These are phyloP conservation scores for Cinchona pubescens DNA, from an alignment of 257 asterid genomes.

Conservation along the genomic window DNA sequence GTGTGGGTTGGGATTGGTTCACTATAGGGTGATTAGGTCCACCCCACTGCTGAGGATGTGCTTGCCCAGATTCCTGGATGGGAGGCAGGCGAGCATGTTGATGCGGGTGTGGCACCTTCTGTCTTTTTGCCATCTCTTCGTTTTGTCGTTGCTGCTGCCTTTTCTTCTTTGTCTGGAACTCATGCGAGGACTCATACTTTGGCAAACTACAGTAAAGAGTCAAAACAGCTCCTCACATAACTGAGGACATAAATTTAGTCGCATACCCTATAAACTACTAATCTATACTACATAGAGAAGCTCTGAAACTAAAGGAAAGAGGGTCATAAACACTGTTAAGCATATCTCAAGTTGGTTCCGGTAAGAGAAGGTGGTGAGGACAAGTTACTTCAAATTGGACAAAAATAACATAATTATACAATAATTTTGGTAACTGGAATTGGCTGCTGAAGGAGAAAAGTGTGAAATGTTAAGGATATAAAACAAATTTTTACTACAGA, in stretches of 20 bases:
- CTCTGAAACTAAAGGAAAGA: no score
- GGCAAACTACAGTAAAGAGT: conserved; percentile 60
- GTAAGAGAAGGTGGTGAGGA: neutral
- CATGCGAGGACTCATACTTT: conserved; percentile 85
- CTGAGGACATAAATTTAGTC: neutral
- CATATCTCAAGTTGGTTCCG: neutral
- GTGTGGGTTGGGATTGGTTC: conserved; percentile 55
- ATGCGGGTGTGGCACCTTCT: conserved; percentile 73
- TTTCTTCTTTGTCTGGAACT: conserved; percentile 94
- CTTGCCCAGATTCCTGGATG: conserved; percentile 66
- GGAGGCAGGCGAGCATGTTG: conserved; percentile 86
- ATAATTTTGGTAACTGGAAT: neutral
- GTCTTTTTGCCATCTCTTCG: conserved; percentile 84
- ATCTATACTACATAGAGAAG: neutral
- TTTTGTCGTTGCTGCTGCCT: conserved; percentile 86
- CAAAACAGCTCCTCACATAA: neutral
- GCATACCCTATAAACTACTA: neutral
- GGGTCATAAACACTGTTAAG: no score
- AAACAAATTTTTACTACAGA: neutral
- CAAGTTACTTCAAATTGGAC: neutral
- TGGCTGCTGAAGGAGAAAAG: neutral
- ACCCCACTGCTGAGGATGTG: conserved; percentile 69
- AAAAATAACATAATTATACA: neutral
- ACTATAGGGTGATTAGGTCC: conserved; percentile 52
- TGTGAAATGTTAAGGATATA: neutral